phyloP scores from a whole-genome alignment of 495 filamentous ascomycete species.

The Daldinia loculata region DNA sequence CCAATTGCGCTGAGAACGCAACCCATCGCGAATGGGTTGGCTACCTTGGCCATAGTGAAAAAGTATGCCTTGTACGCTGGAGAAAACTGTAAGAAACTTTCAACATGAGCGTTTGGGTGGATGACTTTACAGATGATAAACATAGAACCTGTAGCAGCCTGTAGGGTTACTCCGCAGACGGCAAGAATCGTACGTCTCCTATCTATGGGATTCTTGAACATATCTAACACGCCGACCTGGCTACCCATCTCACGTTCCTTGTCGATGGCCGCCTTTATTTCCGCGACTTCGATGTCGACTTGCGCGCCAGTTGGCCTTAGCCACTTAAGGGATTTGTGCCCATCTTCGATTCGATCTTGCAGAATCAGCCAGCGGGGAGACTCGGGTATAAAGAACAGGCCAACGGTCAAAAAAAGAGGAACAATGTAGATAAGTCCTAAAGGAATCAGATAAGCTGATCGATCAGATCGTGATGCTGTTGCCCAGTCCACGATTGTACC shows the following conservation, averaged over 20 bases:
- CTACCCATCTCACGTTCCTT: constrained; percentile 52
- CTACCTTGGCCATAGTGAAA: constrained; percentile 63
- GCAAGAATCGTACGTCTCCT: constrained; percentile 52
- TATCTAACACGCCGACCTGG: constrained; percentile 51
- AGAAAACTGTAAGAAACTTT: constrained; percentile 3
- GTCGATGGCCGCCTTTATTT: constrained; percentile 55
- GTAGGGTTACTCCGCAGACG: constrained; percentile 55
- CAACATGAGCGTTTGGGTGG: background rate
- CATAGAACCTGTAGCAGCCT: constrained; percentile 62
- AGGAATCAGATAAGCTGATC: constrained; percentile 57
- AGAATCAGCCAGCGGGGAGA: constrained; percentile 64
- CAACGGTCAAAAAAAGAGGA: constrained; percentile 53
- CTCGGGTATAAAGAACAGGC: constrained; percentile 62
- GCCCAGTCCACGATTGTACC: constrained; percentile 63
- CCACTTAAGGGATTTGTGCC: constrained; percentile 52
- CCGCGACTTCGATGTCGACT: constrained; percentile 55
- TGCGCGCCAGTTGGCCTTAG: constrained; percentile 49
- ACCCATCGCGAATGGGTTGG: constrained; percentile 59
- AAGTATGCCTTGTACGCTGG: constrained; percentile 63
- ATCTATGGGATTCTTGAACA: constrained; percentile 56
- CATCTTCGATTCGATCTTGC: constrained; percentile 53
- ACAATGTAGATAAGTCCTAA: constrained; percentile 59
- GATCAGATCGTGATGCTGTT: constrained; percentile 50
- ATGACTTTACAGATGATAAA: constrained; percentile 55
- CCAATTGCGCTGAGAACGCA: constrained; percentile 59